Base-by-base conservation (phyloP, 2,329 filamentous ascomycete species). In the Neonectria ditissima region DNA sequence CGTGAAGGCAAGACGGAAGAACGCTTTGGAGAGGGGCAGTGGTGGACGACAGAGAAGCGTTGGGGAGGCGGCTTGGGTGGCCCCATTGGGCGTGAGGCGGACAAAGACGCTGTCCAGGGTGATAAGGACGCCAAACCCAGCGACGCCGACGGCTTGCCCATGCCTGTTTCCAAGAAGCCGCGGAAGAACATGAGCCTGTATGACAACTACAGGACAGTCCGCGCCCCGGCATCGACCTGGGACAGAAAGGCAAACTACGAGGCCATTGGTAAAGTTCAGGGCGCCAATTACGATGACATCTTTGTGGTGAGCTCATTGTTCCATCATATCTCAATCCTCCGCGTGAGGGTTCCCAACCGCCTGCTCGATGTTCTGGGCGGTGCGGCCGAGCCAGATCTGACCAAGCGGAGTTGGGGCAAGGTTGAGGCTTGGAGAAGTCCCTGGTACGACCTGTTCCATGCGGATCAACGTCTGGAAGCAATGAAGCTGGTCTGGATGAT, bases 21-120 rank as follows among this genome's bases (percentile, higher is more conserved):
- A 54, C 81, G 85, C 0, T 83, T 89, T 59, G 88, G 88, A 2
- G 82, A 88, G 56, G 84, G 80, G 18, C 79, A 84, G 63, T 91
- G 88, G 88, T 91, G 88, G 88, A 82, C 87, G 0, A 83, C 81
- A 8, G 83, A 82, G 69, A 85, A 81, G 34, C 84, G 88, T 59
- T 91, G 88, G 88, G 88, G 88, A 55, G 88, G 88, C 50, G 88
- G 87, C 3, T 72, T 83, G 9, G 88, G 88, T 32, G 88, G 88
- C 0, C 86, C 87, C 3, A 89, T 90, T 65, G 88, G 88, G 2
- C 82, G 86, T 26, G 88, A 91, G 75, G 78, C 86, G 32, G 86
- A 88, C 47, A 80, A 80, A 44, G 82, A 85, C 63, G 73, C 78
- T 10, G 69, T 81, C 26, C 70, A 81, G 13, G 82, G 81, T 20